phyloP scores from a whole-genome alignment of 108 stramenopile genomes.

The Mediolabrus comicus region DNA sequence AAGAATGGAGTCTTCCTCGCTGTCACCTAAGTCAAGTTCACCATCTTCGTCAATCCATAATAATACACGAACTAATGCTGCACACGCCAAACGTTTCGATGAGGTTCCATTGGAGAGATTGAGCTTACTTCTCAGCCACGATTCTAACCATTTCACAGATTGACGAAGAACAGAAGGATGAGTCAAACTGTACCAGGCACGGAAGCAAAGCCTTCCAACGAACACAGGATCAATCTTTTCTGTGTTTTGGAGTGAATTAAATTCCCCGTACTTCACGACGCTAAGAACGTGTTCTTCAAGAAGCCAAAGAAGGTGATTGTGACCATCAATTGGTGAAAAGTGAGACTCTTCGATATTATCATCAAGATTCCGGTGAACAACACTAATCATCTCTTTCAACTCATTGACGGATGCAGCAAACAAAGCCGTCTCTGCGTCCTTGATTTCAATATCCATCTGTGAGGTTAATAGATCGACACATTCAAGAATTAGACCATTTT shows the following conservation, averaged over 20 bases:
- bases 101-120: slow-evolving; percentile 23
- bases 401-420: slow-evolving; percentile 33
- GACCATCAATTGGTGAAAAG: slow-evolving; percentile 54
- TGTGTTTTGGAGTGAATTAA: slow-evolving; percentile 42
- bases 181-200: slow-evolving; percentile 63
- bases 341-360: neutral
- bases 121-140: slow-evolving; percentile 35
- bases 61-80: slow-evolving; percentile 64
- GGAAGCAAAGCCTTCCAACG: slow-evolving; percentile 65
- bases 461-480: slow-evolving; percentile 66
- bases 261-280: slow-evolving; percentile 73
- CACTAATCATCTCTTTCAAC: slow-evolving; percentile 10
- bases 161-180: slow-evolving; percentile 17
- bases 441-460: slow-evolving; percentile 51
- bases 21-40: slow-evolving; percentile 16
- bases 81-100: slow-evolving; percentile 68
- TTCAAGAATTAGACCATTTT: slow-evolving; percentile 68
- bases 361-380: neutral
- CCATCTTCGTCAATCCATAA: slow-evolving; percentile 56
- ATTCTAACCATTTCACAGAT: slow-evolving; percentile 56
- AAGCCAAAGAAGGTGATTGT: slow-evolving; percentile 59
- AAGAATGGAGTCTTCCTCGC: slow-evolving; percentile 36
- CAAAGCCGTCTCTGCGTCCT: slow-evolving; percentile 65
- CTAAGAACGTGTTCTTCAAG: slow-evolving; percentile 66
- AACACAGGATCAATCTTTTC: slow-evolving; percentile 73